Base-by-base conservation (phyloP, 768 basidiomycete genomes). In the Auricularia cornea region DNA sequence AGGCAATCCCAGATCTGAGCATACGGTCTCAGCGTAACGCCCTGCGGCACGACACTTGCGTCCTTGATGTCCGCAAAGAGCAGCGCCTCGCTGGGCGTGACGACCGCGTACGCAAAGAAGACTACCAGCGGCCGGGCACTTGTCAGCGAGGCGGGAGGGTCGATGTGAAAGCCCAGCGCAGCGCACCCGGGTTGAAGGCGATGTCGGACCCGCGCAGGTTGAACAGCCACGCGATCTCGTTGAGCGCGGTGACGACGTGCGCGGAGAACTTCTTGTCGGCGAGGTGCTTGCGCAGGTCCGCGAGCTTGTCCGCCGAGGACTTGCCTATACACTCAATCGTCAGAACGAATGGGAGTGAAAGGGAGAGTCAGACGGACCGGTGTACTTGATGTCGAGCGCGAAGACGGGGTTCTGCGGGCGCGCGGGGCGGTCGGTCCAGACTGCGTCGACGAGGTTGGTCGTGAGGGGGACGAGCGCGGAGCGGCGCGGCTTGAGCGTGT, bases 221-320 rank as follows among this genome's bases (percentile, higher is more conserved):
- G 77, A 93, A 91, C 41, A 94, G 71, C 94, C 94, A 98, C 0
- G 93, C 94, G 59, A 96, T 85, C 72, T 98, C 96, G 72, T 98
- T 96, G 26, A 98, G 83, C 81, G 89, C 86, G n/a, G 82, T 88
- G 3, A 98, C 82, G 1, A 96, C 86, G 48, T 91, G 73, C 1
- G 89, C 93, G 26, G 70, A 68, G n/a, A 68, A 70, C 51, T 75
- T 70, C 26, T 73, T 67, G 66, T 86, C 82, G 62, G 71, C 69
- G 61, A 96, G 67, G 65, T 88, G 86, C 63, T 85, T 81, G 35
- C 92, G 80, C 4, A 93, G 75, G 23, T 78, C 76, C 20, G 75
- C 74, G 48, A 99, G 77, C 74, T 99, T 99, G 31, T 83, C 81
- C 38, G 73, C 68, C 33, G 85, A 79, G 0, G 81, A 77, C 76